Conservation (phyloP, 805 yeast genomes). For the Saccharomycodes ludwigii region DNA sequence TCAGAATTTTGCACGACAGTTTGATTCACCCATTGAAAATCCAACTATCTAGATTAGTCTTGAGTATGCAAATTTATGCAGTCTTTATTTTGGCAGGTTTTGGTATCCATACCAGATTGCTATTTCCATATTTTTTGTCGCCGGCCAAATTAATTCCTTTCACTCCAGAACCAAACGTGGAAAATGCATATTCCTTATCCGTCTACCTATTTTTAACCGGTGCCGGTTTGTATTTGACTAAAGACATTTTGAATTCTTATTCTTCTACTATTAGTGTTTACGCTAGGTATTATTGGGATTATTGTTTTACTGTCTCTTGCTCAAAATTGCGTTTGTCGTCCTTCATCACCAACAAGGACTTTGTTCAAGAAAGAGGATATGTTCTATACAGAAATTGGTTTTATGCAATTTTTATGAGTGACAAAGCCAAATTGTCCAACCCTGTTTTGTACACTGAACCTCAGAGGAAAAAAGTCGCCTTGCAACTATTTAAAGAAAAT, state of each 20-base stretch:
- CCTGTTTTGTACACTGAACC: slow-evolving; percentile 51
- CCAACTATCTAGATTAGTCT: slow-evolving; percentile 59
- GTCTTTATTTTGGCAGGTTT: slow-evolving; percentile 63
- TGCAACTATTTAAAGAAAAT: slow-evolving; percentile 29
- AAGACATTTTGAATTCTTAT: slow-evolving; percentile 8
- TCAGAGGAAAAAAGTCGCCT: slow-evolving; percentile 35
- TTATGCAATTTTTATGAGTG: slow-evolving; percentile 30
- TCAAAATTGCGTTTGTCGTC: slow-evolving; percentile 60
- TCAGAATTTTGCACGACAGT: slow-evolving; percentile 78
- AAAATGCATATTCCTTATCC: slow-evolving; percentile 7
- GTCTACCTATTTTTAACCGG: slow-evolving; percentile 2
- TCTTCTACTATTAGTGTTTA: slow-evolving; percentile 21
- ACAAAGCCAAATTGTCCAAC: slow-evolving; percentile 22
- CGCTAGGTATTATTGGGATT: slow-evolving; percentile 46
- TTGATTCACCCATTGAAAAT: slow-evolving; percentile 59
- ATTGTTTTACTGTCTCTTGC: slow-evolving; percentile 43
- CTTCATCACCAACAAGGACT: slow-evolving; percentile 56
- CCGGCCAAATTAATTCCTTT: slow-evolving; percentile 19
- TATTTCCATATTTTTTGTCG: slow-evolving; percentile 24
- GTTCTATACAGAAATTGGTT: slow-evolving; percentile 40
- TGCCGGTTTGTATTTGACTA: slow-evolving; percentile 8
- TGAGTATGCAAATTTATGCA: slow-evolving; percentile 67
- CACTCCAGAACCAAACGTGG: slow-evolving; percentile 13
- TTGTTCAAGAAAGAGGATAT: slow-evolving; percentile 59
- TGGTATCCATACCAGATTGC: slow-evolving; percentile 46